Base-by-base conservation (phyloP, 768 basidiomycete genomes). In the Glaciozyma antarctica region DNA sequence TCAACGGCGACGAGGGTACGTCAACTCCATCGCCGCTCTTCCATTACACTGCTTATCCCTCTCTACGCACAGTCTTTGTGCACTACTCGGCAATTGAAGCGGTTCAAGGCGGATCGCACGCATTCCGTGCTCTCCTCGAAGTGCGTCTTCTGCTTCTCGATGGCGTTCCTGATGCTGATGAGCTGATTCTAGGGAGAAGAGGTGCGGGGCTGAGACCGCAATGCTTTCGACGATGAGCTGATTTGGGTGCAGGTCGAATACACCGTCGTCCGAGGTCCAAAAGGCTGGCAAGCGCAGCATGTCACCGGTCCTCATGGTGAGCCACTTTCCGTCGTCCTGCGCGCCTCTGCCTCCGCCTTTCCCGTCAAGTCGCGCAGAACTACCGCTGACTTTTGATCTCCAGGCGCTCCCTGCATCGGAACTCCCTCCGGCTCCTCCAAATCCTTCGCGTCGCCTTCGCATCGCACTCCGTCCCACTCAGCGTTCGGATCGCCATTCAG, bases 401-500 rank as follows among this genome's bases (percentile, higher is more conserved):
- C 57, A 69, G 67, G 67, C 10, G 48, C 48, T 6, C 61, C 67
- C 26, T 69, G 67, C 45, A 65, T 69, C 54, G 67, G 67, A 7
- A 55, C 44, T 0, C 28, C 67, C 3, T 58, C 67, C 5, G 26
- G 28, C 52, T 21, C 30, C 4, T 16, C 51, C 51, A 52, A 52
- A 10, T 26, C 24, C 51, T 30, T 52, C 51, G 24, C 26, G 2
- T 30, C 51, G 28, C 26, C 51, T 13, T 16, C 51, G 3, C 26
- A 52, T 15, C 12, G 49, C 49, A 24, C n/a, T 13, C 51, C 24
- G n/a, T 12, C 26, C 19, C 24, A 19, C 13, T 19, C 30, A 15
- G 12, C 26, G 10, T 24, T 52, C 26, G 51, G 51, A 1, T 26
- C 26, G 15, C 24, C 30, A 19, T 6, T 24, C 51, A 52, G 26